Evolutionary conservation across 2,329 filamentous ascomycete species (phyloP), one percentile per base, ranked within the genome.

Genomic region (Pseudogymnoascus sp.): DNA sequence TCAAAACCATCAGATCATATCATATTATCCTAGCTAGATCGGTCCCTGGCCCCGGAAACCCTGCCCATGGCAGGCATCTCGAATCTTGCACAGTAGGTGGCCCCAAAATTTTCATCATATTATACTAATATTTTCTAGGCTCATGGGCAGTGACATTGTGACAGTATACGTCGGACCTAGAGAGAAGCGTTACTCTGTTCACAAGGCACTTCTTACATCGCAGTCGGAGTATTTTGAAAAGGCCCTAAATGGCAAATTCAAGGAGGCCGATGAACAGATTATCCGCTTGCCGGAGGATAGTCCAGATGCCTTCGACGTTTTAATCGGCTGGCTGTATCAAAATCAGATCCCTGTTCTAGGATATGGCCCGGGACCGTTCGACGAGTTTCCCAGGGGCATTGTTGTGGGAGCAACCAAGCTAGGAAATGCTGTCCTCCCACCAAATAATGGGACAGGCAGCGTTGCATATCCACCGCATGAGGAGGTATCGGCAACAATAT

Each of bases 211-310:
- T 4, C 63, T 73, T 23, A 65, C 65, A 28, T 61, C 64, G 4
- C 64, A 67, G 23, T 70, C 69, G 0, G 40, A 59, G 5, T 70
- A 66, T 63, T 71, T 72, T 56, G 28, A 69, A 1, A 67, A 66
- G n/a, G 65, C 67, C 3, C 50, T 72, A 12, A 66, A 66, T 38
- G 64, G 66, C 8, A 35, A 47, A 3, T 69, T 69, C 63, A 67
- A 62, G 56, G 69, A 70, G 60, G 64, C 62, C 23, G 59, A 62
- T 56, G 60, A 63, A 28, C 67, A 67, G 35, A 60, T 47, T 6
- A 66, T 69, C 18, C 18, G 63, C 18, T 31, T 69, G 5, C 62
- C 62, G 11, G 64, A 68, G 31, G 66, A 67, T 31, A 63, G 65
- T 31, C 61, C 67, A 3, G 63, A 28, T 12, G 62, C 68, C 8